Conservation (phyloP, 2,329 filamentous ascomycete genomes). For the Pezicula rhizophila region DNA sequence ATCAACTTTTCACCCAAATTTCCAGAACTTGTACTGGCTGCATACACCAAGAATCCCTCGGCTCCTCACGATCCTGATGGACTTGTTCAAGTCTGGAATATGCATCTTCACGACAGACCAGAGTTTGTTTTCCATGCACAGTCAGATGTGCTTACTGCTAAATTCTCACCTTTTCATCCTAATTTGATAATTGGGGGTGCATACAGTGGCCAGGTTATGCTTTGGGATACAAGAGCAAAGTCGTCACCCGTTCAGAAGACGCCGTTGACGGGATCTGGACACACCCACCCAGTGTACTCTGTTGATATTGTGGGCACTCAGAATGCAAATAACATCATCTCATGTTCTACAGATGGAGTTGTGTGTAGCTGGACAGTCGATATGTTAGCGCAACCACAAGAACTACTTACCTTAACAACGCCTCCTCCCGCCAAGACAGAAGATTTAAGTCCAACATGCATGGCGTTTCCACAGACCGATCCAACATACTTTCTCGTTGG, state of each 20-base stretch:
- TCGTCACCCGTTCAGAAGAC: constrained; percentile 92
- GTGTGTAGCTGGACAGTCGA: constrained; percentile 97
- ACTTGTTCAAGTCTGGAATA: constrained; percentile 93
- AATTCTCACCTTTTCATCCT: constrained; percentile 97
- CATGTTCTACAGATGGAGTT: constrained; percentile 91
- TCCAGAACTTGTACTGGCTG: constrained; percentile 83
- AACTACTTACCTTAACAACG: constrained; percentile 81
- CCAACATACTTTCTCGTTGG: constrained; percentile 97
- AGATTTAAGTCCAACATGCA: constrained; percentile 88
- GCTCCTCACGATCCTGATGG: constrained; percentile 92
- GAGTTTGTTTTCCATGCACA: constrained; percentile 97
- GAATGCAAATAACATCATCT: constrained; percentile 98
- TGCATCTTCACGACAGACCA: constrained; percentile 86
- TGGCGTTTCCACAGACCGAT: constrained; percentile 90
- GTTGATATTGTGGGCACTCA: constrained; percentile 95
- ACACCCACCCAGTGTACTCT: constrained; percentile 94
- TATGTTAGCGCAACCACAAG: constrained; percentile 94
- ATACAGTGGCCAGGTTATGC: constrained; percentile 90
- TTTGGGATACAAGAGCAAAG: constrained; percentile 93
- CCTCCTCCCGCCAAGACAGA: constrained; percentile 86
- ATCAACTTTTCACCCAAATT: constrained; percentile 96
- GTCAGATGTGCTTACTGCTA: constrained; percentile 89
- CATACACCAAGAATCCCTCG: constrained; percentile 95
- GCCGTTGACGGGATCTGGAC: constrained; percentile 86
- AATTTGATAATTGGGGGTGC: constrained; percentile 94